These are phyloP conservation scores for Fusarium coicis DNA, from an alignment of 2,329 filamentous ascomycete genomes.

Conservation along the genomic window DNA sequence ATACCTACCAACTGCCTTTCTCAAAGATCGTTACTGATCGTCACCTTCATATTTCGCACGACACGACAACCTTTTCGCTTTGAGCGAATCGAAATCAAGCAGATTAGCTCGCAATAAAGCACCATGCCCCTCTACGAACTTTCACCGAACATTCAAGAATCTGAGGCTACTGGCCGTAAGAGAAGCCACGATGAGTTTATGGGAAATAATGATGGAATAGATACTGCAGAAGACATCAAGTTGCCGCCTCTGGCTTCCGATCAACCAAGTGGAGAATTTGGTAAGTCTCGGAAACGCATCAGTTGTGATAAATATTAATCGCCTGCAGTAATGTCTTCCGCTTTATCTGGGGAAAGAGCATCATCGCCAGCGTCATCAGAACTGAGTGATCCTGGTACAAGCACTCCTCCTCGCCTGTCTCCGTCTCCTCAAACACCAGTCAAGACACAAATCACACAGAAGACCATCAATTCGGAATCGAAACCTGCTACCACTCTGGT, in stretches of 20 bases:
- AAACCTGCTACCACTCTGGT: slow-evolving; percentile 40
- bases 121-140: slow-evolving; percentile 61
- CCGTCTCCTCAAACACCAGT: slow-evolving; percentile 50
- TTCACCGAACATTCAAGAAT: slow-evolving; percentile 60
- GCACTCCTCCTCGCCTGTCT: slow-evolving; percentile 52
- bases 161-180: slow-evolving; percentile 56
- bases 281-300: slow-evolving; percentile 33
- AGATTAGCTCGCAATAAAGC: slow-evolving; percentile 6
- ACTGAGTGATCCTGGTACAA: slow-evolving; percentile 57
- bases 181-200: slow-evolving; percentile 59
- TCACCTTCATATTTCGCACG: not conserved
- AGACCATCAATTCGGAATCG: slow-evolving; percentile 15
- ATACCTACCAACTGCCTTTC: slow-evolving; percentile 14
- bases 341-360: slow-evolving; percentile 43
- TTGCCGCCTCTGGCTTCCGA: slow-evolving; percentile 18
- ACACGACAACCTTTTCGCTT: not conserved
- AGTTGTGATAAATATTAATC: slow-evolving; percentile 17
- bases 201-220: slow-evolving; percentile 46
- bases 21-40: slow-evolving; percentile 1
- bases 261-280: slow-evolving; percentile 34
- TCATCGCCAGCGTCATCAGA: slow-evolving; percentile 47
- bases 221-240: slow-evolving; percentile 36
- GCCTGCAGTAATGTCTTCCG: slow-evolving; percentile 38
- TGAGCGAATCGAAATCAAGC: slow-evolving; percentile 2
- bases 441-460: slow-evolving; percentile 34